These are phyloP conservation scores for Kwoniella heveanensis DNA, from an alignment of 768 basidiomycete species.

Conservation along the genomic window DNA sequence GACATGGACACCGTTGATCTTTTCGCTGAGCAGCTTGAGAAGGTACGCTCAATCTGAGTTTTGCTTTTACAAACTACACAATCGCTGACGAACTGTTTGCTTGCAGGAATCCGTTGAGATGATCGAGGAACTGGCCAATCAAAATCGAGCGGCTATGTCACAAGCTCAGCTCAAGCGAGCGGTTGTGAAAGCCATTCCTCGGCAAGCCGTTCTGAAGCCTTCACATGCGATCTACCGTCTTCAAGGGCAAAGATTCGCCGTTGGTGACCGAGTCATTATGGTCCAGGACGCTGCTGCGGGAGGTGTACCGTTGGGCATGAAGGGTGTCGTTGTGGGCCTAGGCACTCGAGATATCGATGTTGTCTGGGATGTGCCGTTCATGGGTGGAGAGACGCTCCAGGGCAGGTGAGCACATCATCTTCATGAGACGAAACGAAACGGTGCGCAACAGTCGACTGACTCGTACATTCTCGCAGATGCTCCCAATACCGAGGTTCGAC, in stretches of 20 bases:
- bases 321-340: conserved; percentile 91
- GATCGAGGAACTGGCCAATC: conserved; percentile 76
- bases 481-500: conserved; percentile 89
- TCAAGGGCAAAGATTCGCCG: conserved; percentile 79
- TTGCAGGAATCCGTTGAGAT: conserved; percentile 72
- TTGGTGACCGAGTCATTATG: conserved; percentile 95
- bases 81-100: neutral
- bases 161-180: conserved; percentile 77
- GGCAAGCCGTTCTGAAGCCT: conserved; percentile 90
- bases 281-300: conserved; percentile 81
- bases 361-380: conserved; percentile 93
- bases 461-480: no score
- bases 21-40: conserved; percentile 85
- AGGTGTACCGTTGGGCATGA: conserved; percentile 82
- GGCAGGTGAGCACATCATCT: conserved; percentile 74
- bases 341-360: conserved; percentile 88
- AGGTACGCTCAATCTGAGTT: conserved; percentile 63
- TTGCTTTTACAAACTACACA: neutral
- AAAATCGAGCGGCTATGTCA: conserved; percentile 66
- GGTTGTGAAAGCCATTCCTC: conserved; percentile 88
- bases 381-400: conserved; percentile 83
- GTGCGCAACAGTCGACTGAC: no score
- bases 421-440: no score
- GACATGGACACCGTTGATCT: conserved; percentile 92
- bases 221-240: conserved; percentile 83